These are phyloP conservation scores for Spencermartinsiella europaea DNA, from an alignment of 805 yeast genomes.

Conservation along the genomic window DNA sequence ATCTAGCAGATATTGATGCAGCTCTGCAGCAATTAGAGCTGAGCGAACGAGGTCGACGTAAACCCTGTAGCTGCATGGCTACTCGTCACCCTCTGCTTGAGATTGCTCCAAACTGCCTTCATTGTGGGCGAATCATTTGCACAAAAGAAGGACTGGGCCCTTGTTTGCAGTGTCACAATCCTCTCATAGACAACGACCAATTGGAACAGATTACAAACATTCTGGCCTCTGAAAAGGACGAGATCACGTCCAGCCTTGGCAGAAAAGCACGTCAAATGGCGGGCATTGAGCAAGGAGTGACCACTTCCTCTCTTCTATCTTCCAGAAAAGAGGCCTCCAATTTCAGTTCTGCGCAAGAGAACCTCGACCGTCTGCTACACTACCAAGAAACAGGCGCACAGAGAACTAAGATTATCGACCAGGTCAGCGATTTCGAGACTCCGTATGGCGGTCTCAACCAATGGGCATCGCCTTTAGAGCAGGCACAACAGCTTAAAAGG, in stretches of 20 bases:
- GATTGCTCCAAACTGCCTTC: conserved; percentile 86
- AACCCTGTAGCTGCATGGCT: conserved; percentile 77
- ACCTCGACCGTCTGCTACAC: conserved; percentile 65
- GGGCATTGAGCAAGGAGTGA: conserved; percentile 27
- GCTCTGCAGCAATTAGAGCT: conserved; percentile 52
- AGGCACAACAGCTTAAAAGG: conserved; percentile 78
- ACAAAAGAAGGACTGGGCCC: conserved; percentile 85
- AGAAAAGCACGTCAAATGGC: conserved; percentile 35
- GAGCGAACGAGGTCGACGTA: conserved; percentile 26
- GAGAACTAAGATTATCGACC: conserved; percentile 87
- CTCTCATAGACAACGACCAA: conserved; percentile 60
- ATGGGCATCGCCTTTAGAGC: conserved; percentile 82
- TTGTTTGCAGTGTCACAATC: conserved; percentile 75
- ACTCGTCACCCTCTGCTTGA: conserved; percentile 83
- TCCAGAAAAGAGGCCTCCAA: conserved; percentile 48
- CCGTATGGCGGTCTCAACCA: conserved; percentile 50
- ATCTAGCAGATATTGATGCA: conserved; percentile 60
- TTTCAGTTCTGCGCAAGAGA: conserved; percentile 60
- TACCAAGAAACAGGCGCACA: conserved; percentile 86
- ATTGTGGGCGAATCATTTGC: conserved; percentile 93
- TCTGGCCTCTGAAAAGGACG: conserved; percentile 50
- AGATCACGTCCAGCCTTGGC: conserved; percentile 31
- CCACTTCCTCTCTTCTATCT: conserved; percentile 6
- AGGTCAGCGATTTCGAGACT: conserved; percentile 81
- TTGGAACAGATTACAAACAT: conserved; percentile 50